A percentile compares a stretch with the other conserved stretches of the same genome.
These are phyloP conservation scores for Lagenidium giganteum DNA, from an alignment of 352 stramenopile genomes.

Conservation along the genomic window DNA sequence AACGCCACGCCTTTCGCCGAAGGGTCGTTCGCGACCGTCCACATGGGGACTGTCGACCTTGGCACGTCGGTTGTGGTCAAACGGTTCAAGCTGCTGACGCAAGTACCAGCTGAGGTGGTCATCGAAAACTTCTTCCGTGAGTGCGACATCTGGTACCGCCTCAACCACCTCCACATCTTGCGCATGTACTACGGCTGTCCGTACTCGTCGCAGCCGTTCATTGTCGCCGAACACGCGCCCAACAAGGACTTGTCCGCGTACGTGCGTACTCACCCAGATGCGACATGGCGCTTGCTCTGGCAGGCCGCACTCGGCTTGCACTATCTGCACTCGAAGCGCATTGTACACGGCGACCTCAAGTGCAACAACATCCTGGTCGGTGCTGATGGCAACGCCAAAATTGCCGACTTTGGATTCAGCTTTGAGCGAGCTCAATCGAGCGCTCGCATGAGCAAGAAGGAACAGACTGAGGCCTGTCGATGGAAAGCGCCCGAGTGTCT, in stretches of 20 bases:
- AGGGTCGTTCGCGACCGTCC: constrained; percentile 1
- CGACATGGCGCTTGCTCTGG: constrained; percentile 19
- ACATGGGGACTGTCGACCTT: not conserved
- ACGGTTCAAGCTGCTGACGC: not conserved
- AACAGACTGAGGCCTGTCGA: not conserved
- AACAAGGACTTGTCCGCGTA: constrained; percentile 13
- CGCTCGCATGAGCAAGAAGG: constrained; percentile 13
- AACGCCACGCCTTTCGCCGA: not conserved
- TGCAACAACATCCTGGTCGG: constrained; percentile 60
- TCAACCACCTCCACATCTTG: constrained; percentile 21
- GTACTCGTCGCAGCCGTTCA: constrained; percentile 8
- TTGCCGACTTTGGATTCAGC: constrained; percentile 63
- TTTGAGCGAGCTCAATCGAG: constrained; percentile 10
- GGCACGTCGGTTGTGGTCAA: not conserved
- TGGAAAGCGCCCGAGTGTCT: not conserved
- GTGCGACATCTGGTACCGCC: constrained; percentile 18
- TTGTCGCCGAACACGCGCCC: constrained; percentile 17
- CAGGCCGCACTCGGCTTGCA: constrained; percentile 37
- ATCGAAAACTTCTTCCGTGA: constrained; percentile 15
- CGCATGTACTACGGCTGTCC: constrained; percentile 20
- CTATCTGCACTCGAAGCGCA: constrained; percentile 47
- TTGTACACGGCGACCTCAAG: constrained; percentile 57
- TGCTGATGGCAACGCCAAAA: constrained; percentile 45
- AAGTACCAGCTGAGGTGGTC: not conserved
- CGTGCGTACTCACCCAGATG: not conserved